phyloP scores from a whole-genome alignment of 768 basidiomycete genomes.

The Gymnopilus junonius region DNA sequence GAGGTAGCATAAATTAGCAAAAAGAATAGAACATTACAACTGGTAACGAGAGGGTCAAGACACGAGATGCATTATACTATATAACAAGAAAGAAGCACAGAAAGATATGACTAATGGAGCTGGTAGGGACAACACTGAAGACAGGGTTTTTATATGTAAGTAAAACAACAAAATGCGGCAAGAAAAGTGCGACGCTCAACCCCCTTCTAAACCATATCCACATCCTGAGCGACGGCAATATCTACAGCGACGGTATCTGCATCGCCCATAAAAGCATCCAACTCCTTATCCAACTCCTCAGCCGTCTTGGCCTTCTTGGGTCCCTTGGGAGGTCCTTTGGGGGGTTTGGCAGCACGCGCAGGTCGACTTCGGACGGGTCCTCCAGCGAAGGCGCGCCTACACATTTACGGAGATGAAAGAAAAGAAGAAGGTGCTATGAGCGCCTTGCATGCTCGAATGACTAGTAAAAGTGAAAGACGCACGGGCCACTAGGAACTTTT shows the following conservation, averaged over 20 bases:
- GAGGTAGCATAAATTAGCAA: neutral
- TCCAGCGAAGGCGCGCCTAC: conserved; percentile 38
- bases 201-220: conserved; percentile 10
- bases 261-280: conserved; percentile 87
- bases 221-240: conserved; percentile 33
- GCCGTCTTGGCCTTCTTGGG: conserved; percentile 68
- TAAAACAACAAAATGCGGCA: neutral
- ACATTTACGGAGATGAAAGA: too few species aligned
- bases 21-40: neutral
- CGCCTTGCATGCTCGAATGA: neutral
- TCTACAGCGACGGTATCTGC: conserved; percentile 32
- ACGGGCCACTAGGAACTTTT: conserved; percentile 42
- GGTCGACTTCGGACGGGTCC: conserved; percentile 56
- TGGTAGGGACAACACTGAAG: neutral
- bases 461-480: conserved; percentile 22
- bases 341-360: conserved; percentile 16
- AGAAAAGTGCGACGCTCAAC: too few species aligned
- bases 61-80: neutral
- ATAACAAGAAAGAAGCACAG: neutral
- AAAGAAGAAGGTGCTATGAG: neutral
- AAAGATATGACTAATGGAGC: neutral
- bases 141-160: neutral
- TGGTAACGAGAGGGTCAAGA: neutral
- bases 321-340: conserved; percentile 17
- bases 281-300: conserved; percentile 85